These are phyloP conservation scores for Metschnikowia chrysomelidarum DNA, from an alignment of 805 yeast genomes.

Conservation along the genomic window DNA sequence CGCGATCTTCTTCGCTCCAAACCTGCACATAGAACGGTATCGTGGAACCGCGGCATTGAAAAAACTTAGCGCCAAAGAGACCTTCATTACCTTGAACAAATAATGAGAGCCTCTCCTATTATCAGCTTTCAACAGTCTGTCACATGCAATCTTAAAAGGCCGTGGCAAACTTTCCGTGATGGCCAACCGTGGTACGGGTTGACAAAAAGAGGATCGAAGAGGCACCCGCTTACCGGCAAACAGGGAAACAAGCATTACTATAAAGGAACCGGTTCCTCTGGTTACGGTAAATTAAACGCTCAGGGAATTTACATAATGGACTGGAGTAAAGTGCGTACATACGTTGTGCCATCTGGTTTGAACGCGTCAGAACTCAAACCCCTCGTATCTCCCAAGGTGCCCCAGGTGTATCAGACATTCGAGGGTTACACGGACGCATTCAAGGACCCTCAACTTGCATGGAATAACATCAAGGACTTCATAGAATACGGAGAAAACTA, in stretches of 20 bases:
- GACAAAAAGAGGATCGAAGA: constrained; percentile 75
- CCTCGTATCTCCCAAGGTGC: constrained; percentile 70
- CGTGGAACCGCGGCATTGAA: too few relatives aligned
- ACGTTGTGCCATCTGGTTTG: constrained; percentile 67
- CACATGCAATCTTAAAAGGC: constrained; percentile 59
- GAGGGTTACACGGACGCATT: constrained; percentile 71
- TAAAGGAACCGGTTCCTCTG: constrained; percentile 95
- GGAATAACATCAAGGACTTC: constrained; percentile 71
- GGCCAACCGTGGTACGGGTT: constrained; percentile 83
- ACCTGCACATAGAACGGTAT: too few relatives aligned
- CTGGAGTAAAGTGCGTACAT: constrained; percentile 87
- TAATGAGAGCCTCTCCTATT: constrained; percentile 20
- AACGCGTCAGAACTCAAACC: constrained; percentile 55
- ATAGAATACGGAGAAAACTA: constrained; percentile 67
- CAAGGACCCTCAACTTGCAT: constrained; percentile 68
- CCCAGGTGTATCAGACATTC: constrained; percentile 65
- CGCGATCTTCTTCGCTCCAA: too few relatives aligned
- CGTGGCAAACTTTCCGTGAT: constrained; percentile 85
- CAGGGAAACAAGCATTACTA: constrained; percentile 92
- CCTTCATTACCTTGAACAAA: neutral
- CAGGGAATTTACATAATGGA: constrained; percentile 74
- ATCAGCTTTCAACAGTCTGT: constrained; percentile 25
- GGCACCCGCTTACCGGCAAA: constrained; percentile 82
- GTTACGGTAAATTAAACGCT: constrained; percentile 78
- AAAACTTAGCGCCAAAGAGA: too few relatives aligned